Percentiles rank a stretch among this genome's conserved stretches.
Conservation (phyloP, 495 filamentous ascomycete species). For the Coniosporium apollinis region DNA sequence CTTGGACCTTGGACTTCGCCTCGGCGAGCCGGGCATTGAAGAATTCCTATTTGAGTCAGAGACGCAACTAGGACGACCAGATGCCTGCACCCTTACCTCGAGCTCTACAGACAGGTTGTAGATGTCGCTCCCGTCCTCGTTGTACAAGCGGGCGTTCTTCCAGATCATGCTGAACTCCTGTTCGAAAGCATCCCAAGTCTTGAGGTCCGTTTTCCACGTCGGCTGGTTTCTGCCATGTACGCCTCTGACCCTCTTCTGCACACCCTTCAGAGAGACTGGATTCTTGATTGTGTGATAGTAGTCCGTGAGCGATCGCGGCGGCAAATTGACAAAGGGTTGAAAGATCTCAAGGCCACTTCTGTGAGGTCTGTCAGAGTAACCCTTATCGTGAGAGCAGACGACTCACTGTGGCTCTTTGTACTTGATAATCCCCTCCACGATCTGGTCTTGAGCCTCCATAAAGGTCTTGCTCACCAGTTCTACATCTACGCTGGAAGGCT, state of each 20-base stretch:
- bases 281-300: constrained; percentile 63
- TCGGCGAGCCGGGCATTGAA: constrained; percentile 49
- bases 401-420: constrained; percentile 44
- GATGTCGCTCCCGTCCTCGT: constrained; percentile 75
- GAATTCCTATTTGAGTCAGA: constrained; percentile 31
- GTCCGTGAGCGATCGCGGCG: constrained; percentile 43
- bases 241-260: constrained; percentile 57
- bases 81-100: constrained; percentile 36
- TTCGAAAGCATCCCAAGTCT: constrained; percentile 65
- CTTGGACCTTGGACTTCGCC: constrained; percentile 41
- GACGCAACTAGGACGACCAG: background rate
- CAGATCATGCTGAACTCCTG: constrained; percentile 61
- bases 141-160: constrained; percentile 67
- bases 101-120: constrained; percentile 53
- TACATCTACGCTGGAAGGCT: constrained; percentile 35
- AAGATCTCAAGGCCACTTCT: constrained; percentile 38
- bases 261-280: constrained; percentile 50
- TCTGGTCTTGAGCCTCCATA: constrained; percentile 67
- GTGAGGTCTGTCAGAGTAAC: constrained; percentile 9
- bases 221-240: constrained; percentile 44
- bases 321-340: constrained; percentile 48
- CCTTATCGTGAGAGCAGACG: constrained; percentile 1
- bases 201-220: constrained; percentile 53
- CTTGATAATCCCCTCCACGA: constrained; percentile 49
- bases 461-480: constrained; percentile 41